phyloP scores from a whole-genome alignment of 257 asterid genomes.

The Nicotiana tabacum region DNA sequence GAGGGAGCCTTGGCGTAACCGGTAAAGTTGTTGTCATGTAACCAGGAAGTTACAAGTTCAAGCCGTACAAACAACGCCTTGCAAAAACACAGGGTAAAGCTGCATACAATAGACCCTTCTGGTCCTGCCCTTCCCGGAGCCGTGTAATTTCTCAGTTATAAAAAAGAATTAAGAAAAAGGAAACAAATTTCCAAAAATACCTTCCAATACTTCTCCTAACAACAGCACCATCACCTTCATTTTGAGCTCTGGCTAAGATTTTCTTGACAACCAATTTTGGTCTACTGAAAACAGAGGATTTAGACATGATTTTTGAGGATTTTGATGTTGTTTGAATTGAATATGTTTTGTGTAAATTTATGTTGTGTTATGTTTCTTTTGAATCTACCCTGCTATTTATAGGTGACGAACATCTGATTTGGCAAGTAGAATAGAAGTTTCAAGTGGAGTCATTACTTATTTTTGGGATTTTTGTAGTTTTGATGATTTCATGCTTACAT shows the following conservation, averaged over 20 bases:
- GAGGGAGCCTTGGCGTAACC: too few relatives aligned
- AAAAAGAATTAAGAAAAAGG: background rate
- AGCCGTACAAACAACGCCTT: too few relatives aligned
- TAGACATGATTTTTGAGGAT: background rate
- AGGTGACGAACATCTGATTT: background rate
- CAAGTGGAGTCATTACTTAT: background rate
- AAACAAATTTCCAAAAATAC: slow-evolving; percentile 9
- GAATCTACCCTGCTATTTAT: background rate
- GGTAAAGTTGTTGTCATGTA: too few relatives aligned
- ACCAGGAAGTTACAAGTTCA: too few relatives aligned
- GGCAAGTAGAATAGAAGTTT: background rate
- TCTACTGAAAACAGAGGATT: slow-evolving; percentile 26
- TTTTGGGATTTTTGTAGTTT: background rate
- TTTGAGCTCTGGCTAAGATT: slow-evolving; percentile 59
- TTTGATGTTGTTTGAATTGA: background rate
- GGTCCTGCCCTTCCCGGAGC: fast-evolving
- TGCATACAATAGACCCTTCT: too few relatives aligned
- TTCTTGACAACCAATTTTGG: slow-evolving; percentile 73
- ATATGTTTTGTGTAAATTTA: background rate
- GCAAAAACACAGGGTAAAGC: too few relatives aligned
- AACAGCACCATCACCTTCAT: slow-evolving; percentile 78
- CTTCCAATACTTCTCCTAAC: slow-evolving; percentile 91
- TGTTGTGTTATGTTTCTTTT: background rate
- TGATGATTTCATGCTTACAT: background rate
- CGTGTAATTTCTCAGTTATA: background rate